phyloP scores from a whole-genome alignment of 257 asterid species.

The Hygrophila difformis region DNA sequence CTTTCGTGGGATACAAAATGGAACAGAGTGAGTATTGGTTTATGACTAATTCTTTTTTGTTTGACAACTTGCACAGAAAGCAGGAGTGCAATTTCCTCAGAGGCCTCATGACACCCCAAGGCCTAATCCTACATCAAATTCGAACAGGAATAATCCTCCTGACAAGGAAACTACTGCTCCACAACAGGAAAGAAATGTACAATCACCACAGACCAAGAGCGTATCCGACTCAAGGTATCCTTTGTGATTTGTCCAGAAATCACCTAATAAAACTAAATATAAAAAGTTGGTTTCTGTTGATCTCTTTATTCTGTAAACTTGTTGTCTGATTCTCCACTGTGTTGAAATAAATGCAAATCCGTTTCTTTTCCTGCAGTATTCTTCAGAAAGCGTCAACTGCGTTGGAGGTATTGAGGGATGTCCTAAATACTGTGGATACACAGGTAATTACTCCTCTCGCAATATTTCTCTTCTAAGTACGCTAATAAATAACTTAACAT shows the following conservation, averaged over 20 bases:
- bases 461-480: no score
- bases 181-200: slow-evolving; percentile 30
- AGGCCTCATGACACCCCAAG: slow-evolving; percentile 38
- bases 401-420: slow-evolving; percentile 85
- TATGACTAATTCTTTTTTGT: no score
- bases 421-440: slow-evolving; percentile 60
- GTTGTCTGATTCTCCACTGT: slow-evolving; percentile 8
- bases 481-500: not conserved
- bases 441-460: no score
- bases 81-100: slow-evolving; percentile 87
- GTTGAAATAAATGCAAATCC: slow-evolving; percentile 4
- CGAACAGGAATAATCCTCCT: slow-evolving; percentile 29
- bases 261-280: not conserved
- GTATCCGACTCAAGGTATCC: slow-evolving; percentile 66
- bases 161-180: slow-evolving; percentile 34
- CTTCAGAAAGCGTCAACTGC: slow-evolving; percentile 86
- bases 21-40: slow-evolving; percentile 8
- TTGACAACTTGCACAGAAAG: slow-evolving; percentile 42
- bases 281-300: slow-evolving; percentile 3
- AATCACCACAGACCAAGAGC: slow-evolving; percentile 33
- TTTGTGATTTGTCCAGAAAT: slow-evolving; percentile 5
- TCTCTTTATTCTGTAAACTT: not conserved
- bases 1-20: not conserved
- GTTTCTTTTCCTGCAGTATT: slow-evolving; percentile 45
- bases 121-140: slow-evolving; percentile 29